Evolutionary conservation across 2,329 filamentous ascomycete species (phyloP), one percentile per base, ranked within the genome.

Genomic region (Pseudopithomyces chartarum): DNA sequence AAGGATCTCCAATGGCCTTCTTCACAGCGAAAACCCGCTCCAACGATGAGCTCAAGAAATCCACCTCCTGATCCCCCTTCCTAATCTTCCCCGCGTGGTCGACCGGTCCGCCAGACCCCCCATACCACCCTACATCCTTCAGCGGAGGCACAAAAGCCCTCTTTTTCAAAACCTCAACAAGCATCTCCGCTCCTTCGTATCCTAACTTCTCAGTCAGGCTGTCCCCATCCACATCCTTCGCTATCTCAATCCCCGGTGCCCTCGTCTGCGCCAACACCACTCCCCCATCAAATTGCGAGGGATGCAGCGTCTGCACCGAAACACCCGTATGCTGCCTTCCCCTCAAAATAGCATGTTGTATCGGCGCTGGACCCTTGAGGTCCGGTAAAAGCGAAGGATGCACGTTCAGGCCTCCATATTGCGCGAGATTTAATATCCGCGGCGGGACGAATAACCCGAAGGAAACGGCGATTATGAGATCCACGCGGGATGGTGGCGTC

Each of bases 351-450:
- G 91, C 87, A 74, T 93, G 90, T 60, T 96, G 90, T 13, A 99
- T 82, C 0, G 95, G 95, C 2, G 95, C 91, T 11, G 95, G 85
- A 2, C 95, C 95, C 56, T 90, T 88, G 57, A 97, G 86, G 71
- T 95, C 89, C 3, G 93, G 94, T 13, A 99, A 84, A 26, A 97
- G 78, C 0, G 94, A 98, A 1, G 95, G 95, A 70, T 99, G 95
- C 2, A 99, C 84, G 75, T 99, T 99, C 2, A 99, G 78, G 0
- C 95, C 95, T 42, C 93, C 93, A 76, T 96, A 97, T 65, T 84
- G 85, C 22, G 90, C 85, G 1, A 78, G 78, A 20, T 79, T 79
- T 20, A 99, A 80, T 15, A 98, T 86, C 4, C 91, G 84, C 0
- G 84, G 82, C 0, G 95, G 95, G 1, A 99, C 88, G 59, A 97